Base-by-base conservation (phyloP, 2,329 filamentous ascomycete genomes). In the Cryoendolithus antarcticus region DNA sequence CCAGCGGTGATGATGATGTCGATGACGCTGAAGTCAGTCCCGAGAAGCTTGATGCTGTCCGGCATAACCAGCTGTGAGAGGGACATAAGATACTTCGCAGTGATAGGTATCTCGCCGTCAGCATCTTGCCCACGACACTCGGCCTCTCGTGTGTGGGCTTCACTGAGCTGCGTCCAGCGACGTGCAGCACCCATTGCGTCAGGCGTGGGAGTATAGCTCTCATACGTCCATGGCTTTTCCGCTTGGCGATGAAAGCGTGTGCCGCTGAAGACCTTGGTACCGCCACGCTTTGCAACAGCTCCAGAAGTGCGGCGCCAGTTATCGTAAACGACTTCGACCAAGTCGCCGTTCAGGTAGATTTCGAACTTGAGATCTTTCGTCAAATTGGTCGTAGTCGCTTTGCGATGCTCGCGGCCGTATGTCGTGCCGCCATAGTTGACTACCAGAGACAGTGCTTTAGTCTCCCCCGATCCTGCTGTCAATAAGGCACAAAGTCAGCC, bases 281-380 rank as follows among this genome's bases (percentile, higher is more conserved):
- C 42, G 9, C 48, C 40, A 11, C 32, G 31, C 11, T 40, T 35
- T 27, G 33, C 12, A 3, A 30, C 9, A 15, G 11, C 11, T 9
- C 33, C 33, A 15, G 9, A 9, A 32, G 19, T 51, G 46, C 13
- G 37, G 19, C 33, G 34, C 28, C 12, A 28, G 24, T 12, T 32
- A 21, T 41, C 39, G 30, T 30, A 37, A 24, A 40, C 39, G 21
- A 44, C 30, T n/a, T 48, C 53, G 3, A 57, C 56, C 6, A 69
- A 53, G 24, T 59, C 49, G 30, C 67, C 67, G 39, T 70, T 70
- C 48, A 67, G 54, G 46, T 65, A 63, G 3, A 70, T 58, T n/a
- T 69, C 66, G 32, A 69, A 57, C 47, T 66, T 67, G 37, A 69
- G 42, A 28, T 64, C 34, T 36, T 36, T 40, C 29, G 33, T 30